These are phyloP conservation scores for Graphilbum ipis-grandicollis DNA, from an alignment of 2,329 filamentous ascomycete genomes.

Conservation along the genomic window DNA sequence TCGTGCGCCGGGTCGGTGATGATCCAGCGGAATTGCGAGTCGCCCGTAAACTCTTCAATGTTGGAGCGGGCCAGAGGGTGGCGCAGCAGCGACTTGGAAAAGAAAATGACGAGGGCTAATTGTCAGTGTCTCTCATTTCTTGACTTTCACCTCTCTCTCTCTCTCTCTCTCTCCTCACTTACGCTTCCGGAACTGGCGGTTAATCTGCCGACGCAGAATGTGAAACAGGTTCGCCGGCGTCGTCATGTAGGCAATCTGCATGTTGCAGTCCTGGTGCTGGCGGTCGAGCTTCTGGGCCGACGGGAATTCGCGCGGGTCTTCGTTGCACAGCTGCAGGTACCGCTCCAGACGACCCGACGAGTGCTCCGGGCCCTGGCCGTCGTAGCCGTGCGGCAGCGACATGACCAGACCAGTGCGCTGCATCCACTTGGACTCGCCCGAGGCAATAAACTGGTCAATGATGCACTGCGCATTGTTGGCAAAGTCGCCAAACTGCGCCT, in stretches of 20 bases:
- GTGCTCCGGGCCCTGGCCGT: slow-evolving; percentile 95
- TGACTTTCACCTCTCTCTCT: too few relatives aligned
- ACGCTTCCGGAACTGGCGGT: slow-evolving; percentile 98
- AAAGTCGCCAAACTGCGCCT: slow-evolving; percentile 98
- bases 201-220: slow-evolving; percentile 89
- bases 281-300: slow-evolving; percentile 75
- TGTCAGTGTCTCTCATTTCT: too few relatives aligned
- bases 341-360: slow-evolving; percentile 94
- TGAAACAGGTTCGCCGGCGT: slow-evolving; percentile 93
- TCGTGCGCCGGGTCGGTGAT: slow-evolving; percentile 80
- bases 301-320: slow-evolving; percentile 90
- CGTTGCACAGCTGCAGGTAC: slow-evolving; percentile 92
- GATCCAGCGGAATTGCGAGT: slow-evolving; percentile 94
- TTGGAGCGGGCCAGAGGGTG: slow-evolving; percentile 81
- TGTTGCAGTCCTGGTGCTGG: slow-evolving; percentile 98
- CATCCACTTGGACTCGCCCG: slow-evolving; percentile 96
- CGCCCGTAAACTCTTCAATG: slow-evolving; percentile 78
- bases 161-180: too few relatives aligned
- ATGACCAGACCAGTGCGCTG: slow-evolving; percentile 93
- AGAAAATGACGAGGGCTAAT: slow-evolving; percentile 84
- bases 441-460: slow-evolving; percentile 97
- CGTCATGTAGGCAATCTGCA: slow-evolving; percentile 98
- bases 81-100: slow-evolving; percentile 90
- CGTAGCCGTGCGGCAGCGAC: slow-evolving; percentile 93
- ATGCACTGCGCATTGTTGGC: slow-evolving; percentile 99